These are phyloP conservation scores for Triticum monococcum DNA, from an alignment of 176 grass and related monocot species.

Conservation along the genomic window DNA sequence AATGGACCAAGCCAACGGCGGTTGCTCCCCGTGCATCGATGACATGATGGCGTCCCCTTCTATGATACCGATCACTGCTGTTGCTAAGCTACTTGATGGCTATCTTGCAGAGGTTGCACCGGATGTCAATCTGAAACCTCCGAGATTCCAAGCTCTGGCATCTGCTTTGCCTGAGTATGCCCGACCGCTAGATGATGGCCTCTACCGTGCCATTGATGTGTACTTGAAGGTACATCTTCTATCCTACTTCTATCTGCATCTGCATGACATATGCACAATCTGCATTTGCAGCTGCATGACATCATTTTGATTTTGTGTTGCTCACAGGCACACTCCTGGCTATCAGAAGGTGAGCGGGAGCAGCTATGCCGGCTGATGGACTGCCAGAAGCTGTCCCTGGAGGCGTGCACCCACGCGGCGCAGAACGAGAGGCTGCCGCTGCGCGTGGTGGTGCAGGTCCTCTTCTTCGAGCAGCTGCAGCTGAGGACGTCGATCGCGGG, in stretches of 20 bases:
- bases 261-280: not conserved
- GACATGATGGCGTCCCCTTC: slow-evolving; percentile 69
- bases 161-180: slow-evolving; percentile 78
- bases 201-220: slow-evolving; percentile 91
- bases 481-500: slow-evolving; percentile 80
- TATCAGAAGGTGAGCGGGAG: slow-evolving; percentile 67
- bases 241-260: not conserved
- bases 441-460: slow-evolving; percentile 73
- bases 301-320: slow-evolving; percentile 24
- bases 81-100: slow-evolving; percentile 79
- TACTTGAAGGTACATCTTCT: slow-evolving; percentile 66
- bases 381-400: slow-evolving; percentile 88
- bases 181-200: slow-evolving; percentile 78
- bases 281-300: not conserved
- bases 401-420: slow-evolving; percentile 88
- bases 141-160: slow-evolving; percentile 73
- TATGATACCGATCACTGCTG: slow-evolving; percentile 52
- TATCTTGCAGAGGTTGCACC: slow-evolving; percentile 90
- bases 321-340: slow-evolving; percentile 77
- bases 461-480: slow-evolving; percentile 95
- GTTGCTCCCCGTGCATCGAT: slow-evolving; percentile 57
- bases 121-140: slow-evolving; percentile 78
- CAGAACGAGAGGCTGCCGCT: slow-evolving; percentile 87
- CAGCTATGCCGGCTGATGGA: slow-evolving; percentile 83
- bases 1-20: slow-evolving; percentile 71